Conservation (phyloP, 2,329 filamentous ascomycete genomes). For the Diaporthe australafricana region DNA sequence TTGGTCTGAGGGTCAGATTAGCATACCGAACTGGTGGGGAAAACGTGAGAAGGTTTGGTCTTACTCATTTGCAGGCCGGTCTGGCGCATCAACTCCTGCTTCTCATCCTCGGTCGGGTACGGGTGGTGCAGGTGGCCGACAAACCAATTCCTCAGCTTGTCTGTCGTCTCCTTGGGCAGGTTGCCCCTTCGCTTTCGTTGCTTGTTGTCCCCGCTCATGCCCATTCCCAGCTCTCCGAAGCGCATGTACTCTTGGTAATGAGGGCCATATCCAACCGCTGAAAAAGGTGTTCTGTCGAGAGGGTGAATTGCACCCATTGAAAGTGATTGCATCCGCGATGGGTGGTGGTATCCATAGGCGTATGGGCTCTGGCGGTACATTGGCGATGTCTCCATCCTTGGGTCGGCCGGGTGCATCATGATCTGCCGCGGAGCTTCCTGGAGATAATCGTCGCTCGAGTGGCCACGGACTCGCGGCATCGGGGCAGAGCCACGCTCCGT, state of each 20-base stretch:
- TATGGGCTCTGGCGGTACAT: conserved; percentile 51
- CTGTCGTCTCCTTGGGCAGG: conserved; percentile 89
- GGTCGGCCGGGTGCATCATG: conserved; percentile 43
- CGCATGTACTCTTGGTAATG: conserved; percentile 58
- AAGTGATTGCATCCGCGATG: conserved; percentile 57
- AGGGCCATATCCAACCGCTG: conserved; percentile 52
- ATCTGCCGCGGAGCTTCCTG: conserved; percentile 44
- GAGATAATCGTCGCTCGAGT: conserved; percentile 50
- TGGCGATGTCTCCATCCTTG: conserved; percentile 47
- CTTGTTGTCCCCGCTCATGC: conserved; percentile 57
- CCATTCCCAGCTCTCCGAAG: conserved; percentile 52
- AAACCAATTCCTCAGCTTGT: conserved; percentile 85
- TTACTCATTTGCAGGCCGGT: conserved; percentile 84
- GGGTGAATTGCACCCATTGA: conserved; percentile 56
- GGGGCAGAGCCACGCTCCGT: conserved; percentile 49
- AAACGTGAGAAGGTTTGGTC: conserved; percentile 43
- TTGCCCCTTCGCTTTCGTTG: conserved; percentile 80
- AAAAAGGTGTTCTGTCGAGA: conserved; percentile 58
- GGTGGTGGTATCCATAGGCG: conserved; percentile 56
- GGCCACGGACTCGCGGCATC: conserved; percentile 47
- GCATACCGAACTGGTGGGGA: conserved; percentile 27
- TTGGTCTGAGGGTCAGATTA: conserved; percentile 61
- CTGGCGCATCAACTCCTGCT: conserved; percentile 80
- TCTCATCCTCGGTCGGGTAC: conserved; percentile 90
- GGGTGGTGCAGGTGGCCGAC: conserved; percentile 81